phyloP scores from a whole-genome alignment of 306 rosid species.

The Canavalia gladiata region DNA sequence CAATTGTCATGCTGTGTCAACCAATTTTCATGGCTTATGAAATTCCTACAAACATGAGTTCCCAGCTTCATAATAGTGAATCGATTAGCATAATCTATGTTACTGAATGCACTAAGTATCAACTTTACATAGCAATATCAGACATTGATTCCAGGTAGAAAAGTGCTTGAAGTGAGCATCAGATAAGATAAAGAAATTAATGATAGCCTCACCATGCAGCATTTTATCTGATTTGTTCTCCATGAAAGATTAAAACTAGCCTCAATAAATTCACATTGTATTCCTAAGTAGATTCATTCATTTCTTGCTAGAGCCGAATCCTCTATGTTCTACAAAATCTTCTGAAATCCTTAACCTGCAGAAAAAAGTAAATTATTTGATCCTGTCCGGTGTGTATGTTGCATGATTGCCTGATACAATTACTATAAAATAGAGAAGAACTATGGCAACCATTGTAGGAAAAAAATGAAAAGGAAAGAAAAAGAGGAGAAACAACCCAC shows the following conservation, averaged over 20 bases:
- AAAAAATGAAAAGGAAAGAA: neutral
- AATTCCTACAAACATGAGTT: slow-evolving; percentile 10
- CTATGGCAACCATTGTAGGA: neutral
- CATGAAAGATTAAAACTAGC: slow-evolving; percentile 50
- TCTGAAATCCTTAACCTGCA: slow-evolving; percentile 42
- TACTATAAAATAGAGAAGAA: slow-evolving; percentile 11
- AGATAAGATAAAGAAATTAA: slow-evolving; percentile 1
- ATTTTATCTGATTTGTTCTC: slow-evolving; percentile 55
- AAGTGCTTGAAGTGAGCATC: slow-evolving; percentile 23
- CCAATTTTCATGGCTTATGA: slow-evolving; percentile 17
- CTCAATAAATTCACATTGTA: slow-evolving; percentile 5
- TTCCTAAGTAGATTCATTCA: slow-evolving; percentile 10
- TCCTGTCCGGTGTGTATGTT: neutral
- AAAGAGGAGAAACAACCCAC: slow-evolving; percentile 20
- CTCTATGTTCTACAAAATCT: slow-evolving; percentile 37
- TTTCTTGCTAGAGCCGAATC: slow-evolving; percentile 5
- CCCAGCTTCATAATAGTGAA: slow-evolving; percentile 20
- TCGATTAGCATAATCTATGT: slow-evolving; percentile 21
- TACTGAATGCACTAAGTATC: neutral
- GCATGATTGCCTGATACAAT: slow-evolving; percentile 17
- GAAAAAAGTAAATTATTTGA: slow-evolving; percentile 23
- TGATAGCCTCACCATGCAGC: slow-evolving; percentile 55
- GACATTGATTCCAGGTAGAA: slow-evolving; percentile 2
- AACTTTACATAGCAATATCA: slow-evolving; percentile 12
- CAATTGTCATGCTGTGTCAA: slow-evolving; percentile 29